Conservation (phyloP, 306 rosid genomes). For the Gleditsia sinensis region DNA sequence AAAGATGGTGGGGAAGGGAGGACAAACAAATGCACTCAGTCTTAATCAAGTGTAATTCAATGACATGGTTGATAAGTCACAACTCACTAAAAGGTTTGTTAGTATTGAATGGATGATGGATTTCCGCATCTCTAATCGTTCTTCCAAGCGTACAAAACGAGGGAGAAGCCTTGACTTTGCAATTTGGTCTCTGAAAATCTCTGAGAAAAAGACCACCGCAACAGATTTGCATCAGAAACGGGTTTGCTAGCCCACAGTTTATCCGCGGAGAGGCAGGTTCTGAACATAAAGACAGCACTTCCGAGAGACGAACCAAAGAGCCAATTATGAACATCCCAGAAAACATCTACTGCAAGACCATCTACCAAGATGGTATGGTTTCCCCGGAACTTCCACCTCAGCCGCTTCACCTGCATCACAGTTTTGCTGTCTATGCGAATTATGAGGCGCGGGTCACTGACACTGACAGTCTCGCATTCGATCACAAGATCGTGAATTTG, state of each 20-base stretch:
- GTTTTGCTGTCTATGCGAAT: conserved; percentile 82
- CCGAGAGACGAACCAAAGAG: conserved; percentile 75
- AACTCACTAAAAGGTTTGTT: conserved; percentile 62
- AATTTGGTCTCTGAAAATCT: conserved; percentile 77
- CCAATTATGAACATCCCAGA: conserved; percentile 98
- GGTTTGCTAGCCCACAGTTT: conserved; percentile 71
- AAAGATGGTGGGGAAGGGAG: conserved; percentile 27
- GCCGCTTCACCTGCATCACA: conserved; percentile 84
- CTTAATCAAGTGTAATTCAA: conserved; percentile 49
- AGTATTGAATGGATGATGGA: conserved; percentile 51
- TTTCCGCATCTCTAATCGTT: conserved; percentile 54
- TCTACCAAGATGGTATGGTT: conserved; percentile 85
- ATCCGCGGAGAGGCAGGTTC: conserved; percentile 67
- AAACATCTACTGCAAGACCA: conserved; percentile 82
- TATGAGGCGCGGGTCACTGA: conserved; percentile 62
- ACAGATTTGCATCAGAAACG: conserved; percentile 56
- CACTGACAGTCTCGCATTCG: conserved; percentile 78
- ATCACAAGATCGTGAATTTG: conserved; percentile 78
- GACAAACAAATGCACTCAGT: conserved; percentile 47
- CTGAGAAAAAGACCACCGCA: conserved; percentile 87
- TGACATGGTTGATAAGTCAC: conserved; percentile 50
- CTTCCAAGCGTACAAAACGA: conserved; percentile 91
- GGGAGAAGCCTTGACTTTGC: conserved; percentile 71
- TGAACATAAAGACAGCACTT: conserved; percentile 92
- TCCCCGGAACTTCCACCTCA: conserved; percentile 92